Percentiles rank a stretch among this genome's conserved stretches.
phyloP scores from a whole-genome alignment of 345 rosid genomes.

The Nephelium lappaceum region DNA sequence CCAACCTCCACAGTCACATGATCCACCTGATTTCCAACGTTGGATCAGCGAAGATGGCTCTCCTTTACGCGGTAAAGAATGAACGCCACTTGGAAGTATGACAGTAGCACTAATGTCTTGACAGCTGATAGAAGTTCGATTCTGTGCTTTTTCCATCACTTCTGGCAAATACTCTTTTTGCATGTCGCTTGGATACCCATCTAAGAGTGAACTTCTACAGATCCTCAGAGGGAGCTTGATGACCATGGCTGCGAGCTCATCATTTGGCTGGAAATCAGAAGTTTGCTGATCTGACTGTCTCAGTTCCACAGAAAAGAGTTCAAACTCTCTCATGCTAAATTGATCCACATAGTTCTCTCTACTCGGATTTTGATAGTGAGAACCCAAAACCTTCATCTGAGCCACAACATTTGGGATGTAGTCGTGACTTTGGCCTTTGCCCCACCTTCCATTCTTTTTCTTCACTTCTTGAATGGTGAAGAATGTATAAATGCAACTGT shows the following conservation, averaged over 20 bases:
- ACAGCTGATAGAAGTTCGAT: conserved; percentile 19
- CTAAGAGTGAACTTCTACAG: conserved; percentile 26
- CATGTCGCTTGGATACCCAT: conserved; percentile 35
- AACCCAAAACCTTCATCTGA: conserved; percentile 76
- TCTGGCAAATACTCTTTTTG: conserved; percentile 24
- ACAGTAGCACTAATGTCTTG: conserved; percentile 55
- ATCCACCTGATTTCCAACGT: conserved; percentile 91
- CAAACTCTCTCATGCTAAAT: conserved; percentile 60
- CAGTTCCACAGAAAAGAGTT: conserved; percentile 62
- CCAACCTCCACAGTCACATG: conserved; percentile 99
- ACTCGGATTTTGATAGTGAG: conserved; percentile 31
- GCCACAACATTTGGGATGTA: conserved; percentile 71
- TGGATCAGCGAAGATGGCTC: conserved; percentile 88
- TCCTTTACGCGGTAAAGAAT: conserved; percentile 81
- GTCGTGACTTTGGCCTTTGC: conserved; percentile 61
- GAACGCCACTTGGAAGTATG: conserved; percentile 88
- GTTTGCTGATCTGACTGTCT: conserved; percentile 42
- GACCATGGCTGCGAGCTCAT: conserved; percentile 91
- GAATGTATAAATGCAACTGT: conserved; percentile 68
- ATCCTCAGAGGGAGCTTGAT: conserved; percentile 52
- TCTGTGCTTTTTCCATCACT: conserved; percentile 24
- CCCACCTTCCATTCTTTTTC: conserved; percentile 75
- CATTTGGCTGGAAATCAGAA: conserved; percentile 52
- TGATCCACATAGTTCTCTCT: conserved; percentile 34
- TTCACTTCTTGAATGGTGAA: conserved; percentile 68